phyloP scores from a whole-genome alignment of 2,329 filamentous ascomycete species.

The Fusarium cyanostomum region DNA sequence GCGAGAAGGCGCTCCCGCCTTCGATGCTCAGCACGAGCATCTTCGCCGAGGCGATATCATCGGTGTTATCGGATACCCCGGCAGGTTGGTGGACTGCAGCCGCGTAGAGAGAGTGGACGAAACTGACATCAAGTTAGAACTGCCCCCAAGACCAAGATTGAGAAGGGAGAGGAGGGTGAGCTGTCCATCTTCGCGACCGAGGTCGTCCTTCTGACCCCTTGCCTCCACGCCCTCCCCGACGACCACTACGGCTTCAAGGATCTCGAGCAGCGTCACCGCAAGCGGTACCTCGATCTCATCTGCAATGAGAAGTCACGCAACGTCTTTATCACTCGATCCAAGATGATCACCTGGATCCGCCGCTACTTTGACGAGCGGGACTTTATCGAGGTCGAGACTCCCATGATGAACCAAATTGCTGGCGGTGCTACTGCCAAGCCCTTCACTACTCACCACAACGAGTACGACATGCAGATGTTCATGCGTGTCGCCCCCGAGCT shows the following conservation, averaged over 20 bases:
- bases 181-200: slow-evolving; percentile 92
- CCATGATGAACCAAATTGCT: slow-evolving; percentile 96
- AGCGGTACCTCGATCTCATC: slow-evolving; percentile 94
- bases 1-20: slow-evolving; percentile 70
- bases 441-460: slow-evolving; percentile 96
- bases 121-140: slow-evolving; percentile 64
- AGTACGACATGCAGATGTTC: slow-evolving; percentile 92
- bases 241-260: slow-evolving; percentile 97
- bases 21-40: slow-evolving; percentile 88
- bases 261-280: slow-evolving; percentile 89
- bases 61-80: slow-evolving; percentile 58
- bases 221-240: slow-evolving; percentile 78
- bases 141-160: slow-evolving; percentile 86
- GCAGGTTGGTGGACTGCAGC: slow-evolving; percentile 32
- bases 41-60: slow-evolving; percentile 93
- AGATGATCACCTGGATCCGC: slow-evolving; percentile 89
- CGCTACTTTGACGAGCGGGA: slow-evolving; percentile 87
- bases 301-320: slow-evolving; percentile 91
- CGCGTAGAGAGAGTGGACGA: not conserved
- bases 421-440: slow-evolving; percentile 94
- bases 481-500: slow-evolving; percentile 95
- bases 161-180: slow-evolving; percentile 78
- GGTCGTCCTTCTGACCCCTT: slow-evolving; percentile 86
- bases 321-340: slow-evolving; percentile 84
- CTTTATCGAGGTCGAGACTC: slow-evolving; percentile 95